phyloP scores from a whole-genome alignment of 352 stramenopile species.

The Aphanomyces astaci region DNA sequence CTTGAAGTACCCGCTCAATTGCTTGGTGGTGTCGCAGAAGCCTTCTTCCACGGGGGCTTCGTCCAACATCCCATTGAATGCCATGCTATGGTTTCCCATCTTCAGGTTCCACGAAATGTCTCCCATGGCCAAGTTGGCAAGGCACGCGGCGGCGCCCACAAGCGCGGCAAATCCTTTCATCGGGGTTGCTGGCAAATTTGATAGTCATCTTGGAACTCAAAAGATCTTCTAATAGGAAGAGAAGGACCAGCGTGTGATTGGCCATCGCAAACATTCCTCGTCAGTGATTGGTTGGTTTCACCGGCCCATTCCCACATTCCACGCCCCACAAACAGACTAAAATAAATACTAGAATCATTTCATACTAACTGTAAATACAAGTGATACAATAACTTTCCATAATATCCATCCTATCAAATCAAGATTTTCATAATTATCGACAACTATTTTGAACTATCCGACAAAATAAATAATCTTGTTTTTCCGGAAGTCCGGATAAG shows the following conservation, averaged over 20 bases:
- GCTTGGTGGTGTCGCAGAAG: conserved; percentile 71
- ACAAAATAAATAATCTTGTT: too few species aligned
- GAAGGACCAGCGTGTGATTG: neutral
- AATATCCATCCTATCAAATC: too few species aligned
- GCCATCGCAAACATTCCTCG: neutral
- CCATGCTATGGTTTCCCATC: conserved; percentile 1
- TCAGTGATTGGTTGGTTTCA: neutral
- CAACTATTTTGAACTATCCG: too few species aligned
- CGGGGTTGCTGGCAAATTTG: neutral
- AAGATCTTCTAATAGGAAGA: neutral
- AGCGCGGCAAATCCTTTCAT: neutral
- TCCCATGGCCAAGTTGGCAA: neutral
- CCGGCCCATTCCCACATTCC: neutral
- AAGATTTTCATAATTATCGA: neutral
- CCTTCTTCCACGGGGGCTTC: conserved; percentile 37
- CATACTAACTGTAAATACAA: neutral
- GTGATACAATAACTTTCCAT: too few species aligned
- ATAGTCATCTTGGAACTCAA: neutral
- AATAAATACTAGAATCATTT: neutral
- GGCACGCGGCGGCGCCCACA: neutral
- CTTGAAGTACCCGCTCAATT: conserved; percentile 80
- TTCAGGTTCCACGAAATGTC: conserved; percentile 14
- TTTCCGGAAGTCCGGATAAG: too few species aligned
- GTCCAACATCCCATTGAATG: conserved; percentile 1
- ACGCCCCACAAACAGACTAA: neutral